A percentile compares a stretch with the other conserved stretches of the same genome.
phyloP scores from a whole-genome alignment of 2,329 filamentous ascomycete genomes.

The Penicillium sp. region DNA sequence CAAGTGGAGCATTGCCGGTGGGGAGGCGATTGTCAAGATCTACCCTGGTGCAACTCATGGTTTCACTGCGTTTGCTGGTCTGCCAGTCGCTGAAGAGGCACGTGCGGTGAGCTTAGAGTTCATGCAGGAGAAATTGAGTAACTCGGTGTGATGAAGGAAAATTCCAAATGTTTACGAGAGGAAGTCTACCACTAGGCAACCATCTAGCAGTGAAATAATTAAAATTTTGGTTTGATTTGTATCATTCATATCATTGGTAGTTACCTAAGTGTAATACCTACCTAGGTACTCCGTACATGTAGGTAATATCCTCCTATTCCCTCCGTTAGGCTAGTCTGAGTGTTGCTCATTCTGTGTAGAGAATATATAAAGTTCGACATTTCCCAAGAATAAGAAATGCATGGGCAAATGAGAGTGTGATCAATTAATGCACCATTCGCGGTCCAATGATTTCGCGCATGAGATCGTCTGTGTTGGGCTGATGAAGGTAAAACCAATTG shows the following conservation, averaged over 20 bases:
- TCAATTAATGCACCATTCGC: too few relatives aligned
- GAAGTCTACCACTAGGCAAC: background rate
- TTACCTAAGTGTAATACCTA: too few relatives aligned
- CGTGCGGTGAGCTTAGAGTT: background rate
- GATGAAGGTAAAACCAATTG: too few relatives aligned
- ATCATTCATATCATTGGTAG: too few relatives aligned
- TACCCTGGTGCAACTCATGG: constrained; percentile 57
- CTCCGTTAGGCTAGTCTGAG: background rate
- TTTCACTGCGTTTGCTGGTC: constrained; percentile 44
- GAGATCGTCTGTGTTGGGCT: too few relatives aligned
- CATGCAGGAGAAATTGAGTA: background rate
- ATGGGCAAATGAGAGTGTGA: too few relatives aligned
- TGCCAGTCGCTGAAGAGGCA: background rate
- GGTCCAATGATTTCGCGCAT: too few relatives aligned
- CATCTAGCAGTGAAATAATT: too few relatives aligned
- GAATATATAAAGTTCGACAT: background rate
- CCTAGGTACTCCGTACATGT: too few relatives aligned
- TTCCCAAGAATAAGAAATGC: too few relatives aligned
- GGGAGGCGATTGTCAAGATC: constrained; percentile 53
- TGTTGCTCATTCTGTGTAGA: background rate
- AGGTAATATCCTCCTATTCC: too few relatives aligned
- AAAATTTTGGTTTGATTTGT: too few relatives aligned
- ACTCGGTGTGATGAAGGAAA: background rate
- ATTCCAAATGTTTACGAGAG: background rate
- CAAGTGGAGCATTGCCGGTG: constrained; percentile 56